Base-by-base conservation (phyloP, 2,329 filamentous ascomycete genomes). In the Sphaerostilbella broomeana region DNA sequence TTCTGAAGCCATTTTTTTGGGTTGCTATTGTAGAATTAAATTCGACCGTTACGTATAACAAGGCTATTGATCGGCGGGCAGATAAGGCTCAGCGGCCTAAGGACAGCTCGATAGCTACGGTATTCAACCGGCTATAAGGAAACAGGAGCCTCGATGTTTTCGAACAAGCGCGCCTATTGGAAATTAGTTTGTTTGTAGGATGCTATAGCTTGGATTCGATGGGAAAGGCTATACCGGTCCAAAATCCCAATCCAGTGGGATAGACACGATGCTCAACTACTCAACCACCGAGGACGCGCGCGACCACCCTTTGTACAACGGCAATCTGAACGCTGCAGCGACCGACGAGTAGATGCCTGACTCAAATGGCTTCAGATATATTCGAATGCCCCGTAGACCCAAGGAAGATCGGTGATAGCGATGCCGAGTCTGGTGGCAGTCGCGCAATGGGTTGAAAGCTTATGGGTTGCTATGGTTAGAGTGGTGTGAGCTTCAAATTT, bases 1-100 rank as follows among this genome's bases (percentile, higher is more conserved):
- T 50, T 64, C 61, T 46, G 62, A 60, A 47, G 60, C 58, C 62
- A 65, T 65, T 33, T 43, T 50, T 43, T n/a, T n/a, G n/a, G 29
- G 40, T 47, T 34, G 43, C 39, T 32, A 21, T 42, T 35, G 24
- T 38, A 37, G 32, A 41, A 9, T 38, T 31, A 19, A 38, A 38
- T n/a, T 21, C 19, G 16, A 36, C 19, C 24, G 32, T 35, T 35
- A 42, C 40, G 25, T 18, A 17, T 20, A 16, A 22, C n/a, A 19
- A 9, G 17, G 18, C 6, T 22, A 8, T 33, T 21, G 22, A 34
- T 30, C 31, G 29, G n/a, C 28, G 10, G 18, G 22, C 16, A 16
- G 5, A 31, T 31, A 9, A 16, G 28, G n/a, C n/a, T n/a, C n/a
- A n/a, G n/a, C n/a, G n/a, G n/a, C n/a, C n/a, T n/a, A n/a, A n/a